phyloP scores from a whole-genome alignment of 352 stramenopile genomes.

The Pythium insidiosum region DNA sequence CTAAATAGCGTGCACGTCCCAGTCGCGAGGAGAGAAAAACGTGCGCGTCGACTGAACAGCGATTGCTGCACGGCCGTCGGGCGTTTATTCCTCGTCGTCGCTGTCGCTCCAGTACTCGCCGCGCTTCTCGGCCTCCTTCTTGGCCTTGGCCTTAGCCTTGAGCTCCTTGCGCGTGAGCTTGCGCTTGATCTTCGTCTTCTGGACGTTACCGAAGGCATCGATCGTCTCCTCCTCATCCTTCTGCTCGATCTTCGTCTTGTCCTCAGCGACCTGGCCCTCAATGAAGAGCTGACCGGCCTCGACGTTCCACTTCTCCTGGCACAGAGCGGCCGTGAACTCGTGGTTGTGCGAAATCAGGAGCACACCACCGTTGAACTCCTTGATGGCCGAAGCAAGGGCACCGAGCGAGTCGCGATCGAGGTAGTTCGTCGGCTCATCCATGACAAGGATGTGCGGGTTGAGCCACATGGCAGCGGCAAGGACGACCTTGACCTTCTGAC shows the following conservation, averaged over 20 bases:
- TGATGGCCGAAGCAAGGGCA: constrained; percentile 93
- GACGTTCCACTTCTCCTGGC: constrained; percentile 94
- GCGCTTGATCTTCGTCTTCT: constrained; percentile 85
- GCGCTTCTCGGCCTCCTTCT: constrained; percentile 80
- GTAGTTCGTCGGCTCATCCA: constrained; percentile 96
- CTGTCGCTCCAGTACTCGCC: constrained; percentile 83
- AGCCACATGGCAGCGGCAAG: constrained; percentile 95
- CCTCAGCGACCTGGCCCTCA: constrained; percentile 72
- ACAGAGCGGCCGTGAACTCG: constrained; percentile 93
- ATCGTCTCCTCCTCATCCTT: constrained; percentile 78
- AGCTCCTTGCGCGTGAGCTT: constrained; percentile 87
- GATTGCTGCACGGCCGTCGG: too few relatives aligned
- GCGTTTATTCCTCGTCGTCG: constrained; percentile 46
- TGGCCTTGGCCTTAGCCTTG: constrained; percentile 84
- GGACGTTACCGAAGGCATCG: constrained; percentile 81
- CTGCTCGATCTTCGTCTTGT: constrained; percentile 90
- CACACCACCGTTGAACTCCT: constrained; percentile 96
- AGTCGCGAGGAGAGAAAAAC: constrained; percentile 6
- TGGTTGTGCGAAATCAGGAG: constrained; percentile 98
- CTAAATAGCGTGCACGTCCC: background rate
- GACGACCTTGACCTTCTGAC: constrained; percentile 99
- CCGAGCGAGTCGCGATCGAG: constrained; percentile 95
- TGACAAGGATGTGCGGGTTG: constrained; percentile 92
- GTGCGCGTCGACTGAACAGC: too few relatives aligned
- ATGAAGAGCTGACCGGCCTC: constrained; percentile 81